Evolutionary conservation across 352 stramenopile species (phyloP).

Genomic region (Saprolegnia parasitica): DNA sequence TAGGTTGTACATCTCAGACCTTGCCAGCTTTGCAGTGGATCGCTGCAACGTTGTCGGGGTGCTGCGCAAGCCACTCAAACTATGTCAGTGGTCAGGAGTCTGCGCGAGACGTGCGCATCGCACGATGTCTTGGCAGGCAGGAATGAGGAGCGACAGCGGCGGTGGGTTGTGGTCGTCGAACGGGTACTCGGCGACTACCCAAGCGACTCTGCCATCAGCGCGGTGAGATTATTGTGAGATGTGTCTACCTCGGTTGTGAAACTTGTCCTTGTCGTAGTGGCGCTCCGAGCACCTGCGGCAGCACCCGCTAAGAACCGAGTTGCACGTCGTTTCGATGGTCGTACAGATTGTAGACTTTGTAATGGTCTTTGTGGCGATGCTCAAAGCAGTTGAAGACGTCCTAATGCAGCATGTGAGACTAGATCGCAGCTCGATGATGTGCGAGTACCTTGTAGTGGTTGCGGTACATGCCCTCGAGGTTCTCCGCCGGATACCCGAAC

Average conservation of each 20-base stretch:
- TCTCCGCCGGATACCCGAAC: slow-evolving; percentile 85
- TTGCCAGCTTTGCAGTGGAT: slow-evolving; percentile 91
- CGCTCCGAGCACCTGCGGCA: slow-evolving; percentile 70
- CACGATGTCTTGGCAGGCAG: slow-evolving; percentile 59
- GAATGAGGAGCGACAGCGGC: slow-evolving; percentile 61
- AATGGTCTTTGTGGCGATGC: slow-evolving; percentile 61
- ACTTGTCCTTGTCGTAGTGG: slow-evolving; percentile 72
- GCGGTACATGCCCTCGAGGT: slow-evolving; percentile 83
- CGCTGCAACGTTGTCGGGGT: slow-evolving; percentile 73
- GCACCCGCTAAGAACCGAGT: neutral
- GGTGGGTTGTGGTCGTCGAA: slow-evolving; percentile 87
- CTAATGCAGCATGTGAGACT: slow-evolving; percentile 4
- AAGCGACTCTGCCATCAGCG: slow-evolving; percentile 29
- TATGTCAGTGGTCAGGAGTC: neutral
- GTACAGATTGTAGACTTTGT: slow-evolving; percentile 89
- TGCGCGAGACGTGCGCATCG: neutral
- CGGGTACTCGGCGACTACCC: slow-evolving; percentile 47
- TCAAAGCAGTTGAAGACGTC: slow-evolving; percentile 90
- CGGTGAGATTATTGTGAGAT: slow-evolving; percentile 17
- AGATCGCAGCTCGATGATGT: neutral
- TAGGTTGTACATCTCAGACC: neutral
- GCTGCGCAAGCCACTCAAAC: slow-evolving; percentile 44
- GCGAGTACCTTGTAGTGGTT: slow-evolving; percentile 69
- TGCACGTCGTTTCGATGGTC: neutral
- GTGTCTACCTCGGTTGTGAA: slow-evolving; percentile 51